Evolutionary conservation across 176 grass and related monocot species (phyloP), one percentile per base, ranked within the genome.

Genomic region (Puccinellia tenuiflora): DNA sequence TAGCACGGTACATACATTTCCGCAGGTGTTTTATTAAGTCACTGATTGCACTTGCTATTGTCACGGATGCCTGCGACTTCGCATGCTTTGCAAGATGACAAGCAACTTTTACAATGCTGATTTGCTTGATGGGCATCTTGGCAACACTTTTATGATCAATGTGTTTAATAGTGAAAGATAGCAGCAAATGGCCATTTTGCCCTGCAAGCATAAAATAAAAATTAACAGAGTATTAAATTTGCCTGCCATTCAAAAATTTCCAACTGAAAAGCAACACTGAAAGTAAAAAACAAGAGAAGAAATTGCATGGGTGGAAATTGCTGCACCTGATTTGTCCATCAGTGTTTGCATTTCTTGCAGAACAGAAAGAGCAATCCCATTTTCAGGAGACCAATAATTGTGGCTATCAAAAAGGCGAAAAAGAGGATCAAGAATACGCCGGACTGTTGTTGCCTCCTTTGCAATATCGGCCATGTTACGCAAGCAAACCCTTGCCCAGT

Each of bases 391-490:
- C 96, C 96, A 99, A 46, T 84, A 92, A 82, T 83, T 79, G 17
- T 85, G 90, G 76, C 75, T 88, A 56, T 99, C 96, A 60, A 99
- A 93, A 83, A 93, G 87, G 54, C 87, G 92, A 76, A 92, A 91
- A 60, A 99, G 78, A 57, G 96, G 93, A 67, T 99, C 96, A 79
- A 99, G 85, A 91, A 99, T 86, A 71, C 85, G 87, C 21, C 93
- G 81, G 48, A 96, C 83, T 76, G 93, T 99, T 61, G 96, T 93
- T 64, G 96, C 89, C 73, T 94, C 96, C 83, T 87, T 90, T 14
- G 96, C 96, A 53, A 99, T 88, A 85, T 90, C 90, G 50, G 96
- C 89, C 93, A 99, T 96, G 86, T 99, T 96, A 55, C 81, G 78
- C 73, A 99, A 96, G 80, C 93, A 96, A 77, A 96, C 75, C 78